phyloP scores from a whole-genome alignment of 140 eudicot genomes.

The Oenanthe javanica region DNA sequence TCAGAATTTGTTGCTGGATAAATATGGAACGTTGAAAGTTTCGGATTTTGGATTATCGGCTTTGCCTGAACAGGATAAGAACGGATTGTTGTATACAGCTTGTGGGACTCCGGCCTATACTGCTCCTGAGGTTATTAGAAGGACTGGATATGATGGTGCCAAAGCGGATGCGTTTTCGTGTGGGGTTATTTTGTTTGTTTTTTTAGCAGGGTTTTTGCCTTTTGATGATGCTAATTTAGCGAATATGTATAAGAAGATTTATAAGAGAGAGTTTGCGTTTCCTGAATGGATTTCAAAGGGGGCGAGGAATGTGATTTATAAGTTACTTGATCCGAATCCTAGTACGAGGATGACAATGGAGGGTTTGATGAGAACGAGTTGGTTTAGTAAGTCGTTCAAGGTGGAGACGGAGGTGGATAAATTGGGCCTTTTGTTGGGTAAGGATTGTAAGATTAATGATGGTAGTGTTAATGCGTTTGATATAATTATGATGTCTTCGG shows the following conservation, averaged over 20 bases:
- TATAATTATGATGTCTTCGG: slow-evolving; percentile 41
- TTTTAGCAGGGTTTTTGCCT: slow-evolving; percentile 11
- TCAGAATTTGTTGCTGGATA: slow-evolving; percentile 36
- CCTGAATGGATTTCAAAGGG: slow-evolving; percentile 45
- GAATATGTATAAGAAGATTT: slow-evolving; percentile 50
- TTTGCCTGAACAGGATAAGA: slow-evolving; percentile 33
- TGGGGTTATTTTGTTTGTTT: slow-evolving; percentile 25
- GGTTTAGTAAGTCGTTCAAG: slow-evolving; percentile 54
- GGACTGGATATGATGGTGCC: slow-evolving; percentile 6
- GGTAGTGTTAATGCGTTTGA: slow-evolving; percentile 37
- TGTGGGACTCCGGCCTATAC: slow-evolving; percentile 41
- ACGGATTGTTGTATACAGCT: slow-evolving; percentile 47
- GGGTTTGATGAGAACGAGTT: slow-evolving; percentile 29
- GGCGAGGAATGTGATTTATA: slow-evolving; percentile 38
- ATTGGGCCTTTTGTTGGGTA: neutral
- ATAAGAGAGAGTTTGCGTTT: slow-evolving; percentile 29
- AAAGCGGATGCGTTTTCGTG: slow-evolving; percentile 57
- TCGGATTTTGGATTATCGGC: slow-evolving; percentile 46
- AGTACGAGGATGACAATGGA: slow-evolving; percentile 47
- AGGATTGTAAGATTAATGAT: slow-evolving; percentile 6
- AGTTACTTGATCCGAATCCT: slow-evolving; percentile 81
- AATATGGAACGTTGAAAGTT: slow-evolving; percentile 15
- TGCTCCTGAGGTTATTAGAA: slow-evolving; percentile 10
- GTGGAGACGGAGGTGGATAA: slow-evolving; percentile 10
- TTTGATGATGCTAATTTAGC: slow-evolving; percentile 28